Base-by-base conservation (phyloP, 441 rosid species). In the Mallotus japonicus region DNA sequence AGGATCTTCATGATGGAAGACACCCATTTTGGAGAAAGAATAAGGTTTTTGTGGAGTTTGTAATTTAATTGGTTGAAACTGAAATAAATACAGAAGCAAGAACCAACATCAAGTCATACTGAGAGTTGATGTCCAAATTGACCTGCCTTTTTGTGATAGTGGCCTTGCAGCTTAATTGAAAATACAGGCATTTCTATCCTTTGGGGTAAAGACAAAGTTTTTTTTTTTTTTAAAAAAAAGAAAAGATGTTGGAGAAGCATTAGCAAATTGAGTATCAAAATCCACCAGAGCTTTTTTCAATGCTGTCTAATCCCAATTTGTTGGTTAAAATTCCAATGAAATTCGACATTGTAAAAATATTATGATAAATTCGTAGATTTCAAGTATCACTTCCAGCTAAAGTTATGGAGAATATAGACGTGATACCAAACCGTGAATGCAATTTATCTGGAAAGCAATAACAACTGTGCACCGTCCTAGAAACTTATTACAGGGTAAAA, bases 161-260 rank as follows among this genome's bases (percentile, higher is more conserved):
- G 83, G 84, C 92, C 68, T 86, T 68, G 17, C 87, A 86, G 74
- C 92, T 78, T 76, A 65, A 65, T 71, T 77, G 81, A 81, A 75
- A 70, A 65, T 44, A 58, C 75, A 40, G 44, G 54, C 15, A 51
- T 72, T 51, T 72, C 67, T 46, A 71, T 75, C 63, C 90, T 85
- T 88, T 82, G 83, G 86, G 87, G 87, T 86, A 76, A 89, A 86
- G 94, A 79, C 86, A 67, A 86, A 85, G 89, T 69, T 37, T 37
- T 4, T 37, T 37, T 37, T 37, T 37, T 28, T 8, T 49, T 9
- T 0, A 49, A 56, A 9, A 56, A 20, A 56, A 17, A 56, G 19
- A 56, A 20, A 56, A 17, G 3, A 16, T 28, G 44, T 46, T 44
- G 70, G 47, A 51, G 84, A 82, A 78, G 62, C 28, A 20, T 74